These are phyloP conservation scores for Diplocarpon mali DNA, from an alignment of 2,329 filamentous ascomycete species.

Conservation along the genomic window DNA sequence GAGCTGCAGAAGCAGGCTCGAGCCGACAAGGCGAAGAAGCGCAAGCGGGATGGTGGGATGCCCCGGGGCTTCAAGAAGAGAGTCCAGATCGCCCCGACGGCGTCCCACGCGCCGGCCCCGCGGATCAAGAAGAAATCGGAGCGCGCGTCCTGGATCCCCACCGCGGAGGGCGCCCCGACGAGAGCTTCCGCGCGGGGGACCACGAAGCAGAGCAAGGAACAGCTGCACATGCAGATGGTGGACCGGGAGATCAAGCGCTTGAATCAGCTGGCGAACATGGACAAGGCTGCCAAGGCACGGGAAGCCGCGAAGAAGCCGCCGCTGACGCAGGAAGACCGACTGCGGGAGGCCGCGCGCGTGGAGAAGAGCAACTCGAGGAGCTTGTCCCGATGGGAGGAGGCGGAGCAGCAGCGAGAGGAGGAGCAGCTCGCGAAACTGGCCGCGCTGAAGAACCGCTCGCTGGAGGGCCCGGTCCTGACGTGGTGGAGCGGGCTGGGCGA, in stretches of 20 bases:
- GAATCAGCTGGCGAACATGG: conserved; percentile 58
- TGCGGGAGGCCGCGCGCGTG: conserved; percentile 70
- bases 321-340: conserved; percentile 77
- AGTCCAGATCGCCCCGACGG: conserved; percentile 56
- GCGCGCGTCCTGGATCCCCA: conserved; percentile 58
- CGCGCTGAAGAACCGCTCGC: conserved; percentile 73
- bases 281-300: conserved; percentile 49
- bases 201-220: conserved; percentile 48
- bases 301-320: conserved; percentile 64
- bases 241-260: conserved; percentile 60
- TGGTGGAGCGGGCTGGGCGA: conserved; percentile 89
- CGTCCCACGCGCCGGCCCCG: conserved; percentile 28
- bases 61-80: conserved; percentile 63
- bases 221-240: conserved; percentile 57
- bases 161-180: conserved; percentile 47
- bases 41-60: conserved; percentile 67
- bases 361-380: conserved; percentile 85
- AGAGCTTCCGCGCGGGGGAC: conserved; percentile 51
- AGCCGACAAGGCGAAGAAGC: conserved; percentile 62
- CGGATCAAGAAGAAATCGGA: conserved; percentile 59
- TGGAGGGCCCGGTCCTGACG: conserved; percentile 81
- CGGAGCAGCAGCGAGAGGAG: conserved; percentile 79
- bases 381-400: conserved; percentile 86
- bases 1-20: conserved; percentile 71
- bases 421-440: conserved; percentile 74